phyloP scores from a whole-genome alignment of 306 rosid species.

The Lablab purpureus region DNA sequence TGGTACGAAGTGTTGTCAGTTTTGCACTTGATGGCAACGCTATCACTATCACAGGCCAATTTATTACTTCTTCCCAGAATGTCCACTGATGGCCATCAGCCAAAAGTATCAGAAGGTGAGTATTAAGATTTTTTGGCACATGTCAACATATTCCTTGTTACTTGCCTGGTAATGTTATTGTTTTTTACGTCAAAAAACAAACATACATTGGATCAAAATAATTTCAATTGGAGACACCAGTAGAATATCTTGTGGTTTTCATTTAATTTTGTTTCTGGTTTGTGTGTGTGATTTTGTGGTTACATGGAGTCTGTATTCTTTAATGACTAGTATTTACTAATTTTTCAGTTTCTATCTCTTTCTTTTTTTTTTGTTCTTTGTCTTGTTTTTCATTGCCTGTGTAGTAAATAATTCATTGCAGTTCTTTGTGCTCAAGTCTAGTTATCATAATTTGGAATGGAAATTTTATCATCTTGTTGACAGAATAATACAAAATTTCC shows the following conservation, averaged over 20 bases:
- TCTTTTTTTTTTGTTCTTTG: not conserved
- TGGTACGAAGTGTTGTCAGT: conserved; percentile 97
- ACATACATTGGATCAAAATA: conserved; percentile 21
- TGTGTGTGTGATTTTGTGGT: conserved; percentile 19
- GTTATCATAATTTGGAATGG: conserved; percentile 13
- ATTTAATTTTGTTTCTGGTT: conserved; percentile 12
- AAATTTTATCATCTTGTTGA: conserved; percentile 20
- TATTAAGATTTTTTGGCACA: conserved; percentile 31
- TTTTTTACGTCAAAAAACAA: conserved; percentile 21
- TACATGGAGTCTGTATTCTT: not conserved
- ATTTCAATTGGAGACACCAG: conserved; percentile 13
- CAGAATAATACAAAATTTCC: conserved; percentile 6
- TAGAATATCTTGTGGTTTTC: conserved; percentile 32
- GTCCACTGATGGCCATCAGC: conserved; percentile 78
- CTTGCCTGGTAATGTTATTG: conserved; percentile 6
- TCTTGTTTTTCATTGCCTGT: conserved; percentile 27
- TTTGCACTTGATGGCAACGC: conserved; percentile 91
- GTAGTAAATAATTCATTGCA: not conserved
- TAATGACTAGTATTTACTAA: not conserved
- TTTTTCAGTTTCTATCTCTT: conserved; percentile 1
- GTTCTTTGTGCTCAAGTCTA: conserved; percentile 18
- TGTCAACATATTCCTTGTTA: conserved; percentile 26
- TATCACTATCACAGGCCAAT: conserved; percentile 84
- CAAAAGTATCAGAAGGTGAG: conserved; percentile 90
- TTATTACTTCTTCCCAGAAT: conserved; percentile 92